Conservation (phyloP, 2,329 filamentous ascomycete genomes). For the Cytospora leucostoma region DNA sequence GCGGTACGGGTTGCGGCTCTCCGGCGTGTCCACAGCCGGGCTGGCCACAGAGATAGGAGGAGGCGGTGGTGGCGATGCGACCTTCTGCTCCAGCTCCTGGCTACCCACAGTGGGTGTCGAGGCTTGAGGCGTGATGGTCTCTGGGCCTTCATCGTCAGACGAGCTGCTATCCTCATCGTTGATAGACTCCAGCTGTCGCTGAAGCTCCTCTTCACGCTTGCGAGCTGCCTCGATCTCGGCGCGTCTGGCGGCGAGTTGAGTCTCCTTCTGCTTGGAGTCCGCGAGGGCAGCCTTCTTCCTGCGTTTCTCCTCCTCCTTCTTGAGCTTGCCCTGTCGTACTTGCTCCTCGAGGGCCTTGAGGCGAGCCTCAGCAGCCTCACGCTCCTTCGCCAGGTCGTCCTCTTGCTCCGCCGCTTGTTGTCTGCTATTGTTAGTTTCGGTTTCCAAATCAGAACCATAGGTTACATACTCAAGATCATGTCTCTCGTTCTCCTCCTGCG, state of each 20-base stretch:
- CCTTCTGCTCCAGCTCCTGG: constrained; percentile 56
- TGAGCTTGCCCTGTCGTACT: constrained; percentile 88
- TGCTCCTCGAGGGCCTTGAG: constrained; percentile 91
- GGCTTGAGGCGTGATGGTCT: constrained; percentile 65
- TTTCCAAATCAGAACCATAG: constrained; percentile 21
- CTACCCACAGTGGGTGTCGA: constrained; percentile 59
- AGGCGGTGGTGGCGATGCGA: constrained; percentile 45
- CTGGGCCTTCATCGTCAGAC: constrained; percentile 75
- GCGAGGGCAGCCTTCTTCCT: constrained; percentile 85
- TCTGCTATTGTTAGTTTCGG: constrained; percentile 52
- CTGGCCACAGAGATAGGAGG: constrained; percentile 52
- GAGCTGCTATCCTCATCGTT: constrained; percentile 64
- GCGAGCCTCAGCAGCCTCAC: constrained; percentile 77
- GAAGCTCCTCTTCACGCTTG: constrained; percentile 86
- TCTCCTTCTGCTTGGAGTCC: constrained; percentile 86
- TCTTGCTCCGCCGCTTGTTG: constrained; percentile 74
- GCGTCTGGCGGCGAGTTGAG: constrained; percentile 77
- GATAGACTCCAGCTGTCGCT: constrained; percentile 78
- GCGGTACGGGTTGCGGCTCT: constrained; percentile 95
- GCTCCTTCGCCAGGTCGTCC: constrained; percentile 77
- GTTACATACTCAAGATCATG: constrained; percentile 78
- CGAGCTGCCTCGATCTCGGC: constrained; percentile 91
- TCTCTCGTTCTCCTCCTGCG: constrained; percentile 72
- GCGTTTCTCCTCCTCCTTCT: constrained; percentile 95
- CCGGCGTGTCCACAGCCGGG: constrained; percentile 59